Base-by-base conservation (phyloP, 257 asterid species). In the Fraxinus pennsylvanica region DNA sequence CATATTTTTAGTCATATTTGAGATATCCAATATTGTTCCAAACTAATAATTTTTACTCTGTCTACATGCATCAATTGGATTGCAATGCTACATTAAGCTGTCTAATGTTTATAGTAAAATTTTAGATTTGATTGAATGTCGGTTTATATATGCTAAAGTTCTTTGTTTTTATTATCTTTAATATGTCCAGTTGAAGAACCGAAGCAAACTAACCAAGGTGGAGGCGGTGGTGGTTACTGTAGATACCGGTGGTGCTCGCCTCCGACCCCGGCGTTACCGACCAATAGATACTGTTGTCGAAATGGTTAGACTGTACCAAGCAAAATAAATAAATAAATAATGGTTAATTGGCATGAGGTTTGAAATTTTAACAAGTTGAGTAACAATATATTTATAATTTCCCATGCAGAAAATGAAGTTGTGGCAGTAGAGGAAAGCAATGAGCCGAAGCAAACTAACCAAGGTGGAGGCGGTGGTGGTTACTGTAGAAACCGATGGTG, bases 401-500 rank as follows among this genome's bases (percentile, higher is more conserved):
- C 3, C 66, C 0, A 7, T 57, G 66, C 66, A 57, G 66, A 6
- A n/a, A 57, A 57, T 21, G 66, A 6, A 57, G 66, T 57, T 21
- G 66, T 21, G 10, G 66, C 27, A 57, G 13, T 1, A n/a, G 66
- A 19, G 66, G 27, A 57, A 6, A 57, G 9, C 2, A 22, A 59
- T 59, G 83, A 75, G 39, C 68, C 83, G 15, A 74, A 75, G 79
- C 76, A 71, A 8, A 32, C 81, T 71, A 54, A 43, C 70, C 29
- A 59, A 10, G 35, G 35, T 32, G 35, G 35, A 32, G 66, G 66
- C 1, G 63, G 61, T 4, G 61, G 66, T 6, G 13, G 66, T 19
- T 57, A 19, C 30, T 57, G 66, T 5, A 57, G 30, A 8, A 57
- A 57, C 14, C 66, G 66, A 5, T n/a, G 27, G 29, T 57, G 66